Conservation (phyloP, 2,329 filamentous ascomycete genomes). For the Paraphaeosphaeria minitans region DNA sequence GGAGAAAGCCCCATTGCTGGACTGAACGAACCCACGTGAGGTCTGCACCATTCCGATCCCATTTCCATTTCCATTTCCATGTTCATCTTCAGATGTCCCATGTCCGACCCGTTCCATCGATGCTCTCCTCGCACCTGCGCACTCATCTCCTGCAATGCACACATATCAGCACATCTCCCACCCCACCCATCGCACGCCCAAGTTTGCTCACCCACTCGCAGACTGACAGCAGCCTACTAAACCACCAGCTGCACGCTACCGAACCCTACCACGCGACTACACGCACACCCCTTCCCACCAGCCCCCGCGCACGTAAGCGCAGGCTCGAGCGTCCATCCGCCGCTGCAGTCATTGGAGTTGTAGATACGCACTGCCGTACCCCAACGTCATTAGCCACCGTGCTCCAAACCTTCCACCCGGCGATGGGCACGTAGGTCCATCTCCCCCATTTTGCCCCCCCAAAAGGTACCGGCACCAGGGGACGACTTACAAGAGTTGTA, state of each 20-base stretch:
- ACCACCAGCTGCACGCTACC: constrained; percentile 13
- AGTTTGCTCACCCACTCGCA: not conserved
- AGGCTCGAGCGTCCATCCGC: constrained; percentile 13
- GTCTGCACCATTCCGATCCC: not conserved
- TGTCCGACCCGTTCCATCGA: not conserved
- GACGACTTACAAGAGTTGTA: constrained; percentile 16
- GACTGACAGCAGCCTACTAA: not conserved
- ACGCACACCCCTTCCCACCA: constrained; percentile 6
- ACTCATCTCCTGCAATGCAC: not conserved
- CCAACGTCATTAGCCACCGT: too few relatives aligned
- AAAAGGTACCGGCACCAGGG: not conserved
- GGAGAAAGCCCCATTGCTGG: not conserved
- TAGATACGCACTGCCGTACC: constrained; percentile 10
- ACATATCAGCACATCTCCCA: not conserved
- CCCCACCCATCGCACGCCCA: not conserved
- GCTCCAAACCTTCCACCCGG: too few relatives aligned
- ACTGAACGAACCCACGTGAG: not conserved
- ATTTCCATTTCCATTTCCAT: not conserved
- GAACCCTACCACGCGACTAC: constrained; percentile 11
- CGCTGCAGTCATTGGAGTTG: constrained; percentile 7
- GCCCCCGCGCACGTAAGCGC: not conserved
- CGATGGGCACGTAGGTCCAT: too few relatives aligned
- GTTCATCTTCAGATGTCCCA: not conserved
- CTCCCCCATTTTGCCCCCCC: not conserved
- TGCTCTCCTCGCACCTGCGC: too few relatives aligned